Evolutionary conservation across 1,139 yeast species (phyloP), one percentile per base, ranked within the genome.

Genomic region (Arxiozyma heterogenica): DNA sequence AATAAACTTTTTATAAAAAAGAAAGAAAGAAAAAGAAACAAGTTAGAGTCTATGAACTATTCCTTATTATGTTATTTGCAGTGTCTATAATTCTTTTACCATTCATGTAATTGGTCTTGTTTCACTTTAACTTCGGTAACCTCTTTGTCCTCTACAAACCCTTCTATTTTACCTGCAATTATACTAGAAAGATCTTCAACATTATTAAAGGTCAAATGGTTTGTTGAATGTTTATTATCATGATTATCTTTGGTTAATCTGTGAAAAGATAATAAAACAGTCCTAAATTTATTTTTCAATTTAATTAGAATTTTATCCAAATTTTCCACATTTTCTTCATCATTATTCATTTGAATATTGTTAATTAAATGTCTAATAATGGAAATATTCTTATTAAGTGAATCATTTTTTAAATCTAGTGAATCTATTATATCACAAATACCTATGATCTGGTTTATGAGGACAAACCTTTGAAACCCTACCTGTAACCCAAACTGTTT

Each of bases 401-500:
- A 42, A 11, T 56, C 25, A 44, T 58, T 61, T 4, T 52, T 52
- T 3, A 59, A 27, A 9, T 55, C 48, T 25, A 52, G 46, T 1
- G 53, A 58, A 43, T 57, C 62, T 51, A 59, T 43, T 0, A 71
- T 67, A 8, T 71, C 71, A 1, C 79, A 64, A 6, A 86, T 67
- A 7, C 88, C 88, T 49, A 73, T 70, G 6, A 86, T 74, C 53
- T 83, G 80, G 0, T 95, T 95, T 3, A 86, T 66, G 0, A 84
- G 69, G 17, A 83, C 62, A 60, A 77, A 84, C 57, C 91, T 72
- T 67, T 85, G 91, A 63, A 81, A 86, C 0, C 90, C 94, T 0
- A 89, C 84, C 63, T 87, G 94, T 52, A 84, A 75, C 0, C 95
- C 95, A 63, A 78, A 84, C 59, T 84, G 87, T 60, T 82, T 82